Percentiles rank a stretch among this genome's conserved stretches.
Evolutionary conservation across 2,329 filamentous ascomycete genomes (phyloP).

Genomic region (Chaetomium globosum): DNA sequence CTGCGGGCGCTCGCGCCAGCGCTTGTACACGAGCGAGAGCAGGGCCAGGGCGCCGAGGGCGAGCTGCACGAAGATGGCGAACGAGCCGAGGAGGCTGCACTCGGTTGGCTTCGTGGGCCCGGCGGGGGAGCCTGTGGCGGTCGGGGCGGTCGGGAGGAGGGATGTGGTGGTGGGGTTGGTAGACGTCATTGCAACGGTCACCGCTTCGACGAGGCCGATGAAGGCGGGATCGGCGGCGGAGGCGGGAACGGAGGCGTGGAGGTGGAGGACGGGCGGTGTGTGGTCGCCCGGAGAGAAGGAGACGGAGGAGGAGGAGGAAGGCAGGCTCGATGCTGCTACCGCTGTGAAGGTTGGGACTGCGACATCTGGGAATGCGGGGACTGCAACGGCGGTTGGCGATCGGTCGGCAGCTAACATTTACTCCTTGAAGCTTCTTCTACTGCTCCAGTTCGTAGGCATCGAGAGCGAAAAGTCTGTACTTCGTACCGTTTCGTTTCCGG

Average conservation of each 20-base stretch:
- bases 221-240: not conserved
- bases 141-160: not conserved
- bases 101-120: slow-evolving; percentile 49
- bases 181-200: slow-evolving; percentile 32
- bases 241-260: not conserved
- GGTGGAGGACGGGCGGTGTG: not conserved
- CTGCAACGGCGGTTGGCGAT: not conserved
- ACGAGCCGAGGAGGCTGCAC: slow-evolving; percentile 85
- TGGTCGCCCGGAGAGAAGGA: not conserved
- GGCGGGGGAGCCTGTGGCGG: slow-evolving; percentile 7
- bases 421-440: slow-evolving; percentile 9
- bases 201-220: slow-evolving; percentile 8
- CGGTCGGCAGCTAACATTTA: slow-evolving; percentile 15
- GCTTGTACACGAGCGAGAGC: slow-evolving; percentile 86
- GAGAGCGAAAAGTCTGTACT: not conserved
- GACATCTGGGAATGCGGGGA: slow-evolving; percentile 30
- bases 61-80: slow-evolving; percentile 86
- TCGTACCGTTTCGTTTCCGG: slow-evolving; percentile 17
- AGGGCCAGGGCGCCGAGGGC: slow-evolving; percentile 82
- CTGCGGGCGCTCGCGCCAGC: slow-evolving; percentile 88
- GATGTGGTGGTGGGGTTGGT: slow-evolving; percentile 11
- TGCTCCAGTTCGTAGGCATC: not conserved
- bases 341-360: slow-evolving; percentile 20
- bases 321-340: slow-evolving; percentile 32
- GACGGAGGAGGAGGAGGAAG: slow-evolving; percentile 4